Percentiles rank a stretch among this genome's conserved stretches.
These are phyloP conservation scores for Penicillium sp. DNA, from an alignment of 2,329 filamentous ascomycete genomes.

Conservation along the genomic window DNA sequence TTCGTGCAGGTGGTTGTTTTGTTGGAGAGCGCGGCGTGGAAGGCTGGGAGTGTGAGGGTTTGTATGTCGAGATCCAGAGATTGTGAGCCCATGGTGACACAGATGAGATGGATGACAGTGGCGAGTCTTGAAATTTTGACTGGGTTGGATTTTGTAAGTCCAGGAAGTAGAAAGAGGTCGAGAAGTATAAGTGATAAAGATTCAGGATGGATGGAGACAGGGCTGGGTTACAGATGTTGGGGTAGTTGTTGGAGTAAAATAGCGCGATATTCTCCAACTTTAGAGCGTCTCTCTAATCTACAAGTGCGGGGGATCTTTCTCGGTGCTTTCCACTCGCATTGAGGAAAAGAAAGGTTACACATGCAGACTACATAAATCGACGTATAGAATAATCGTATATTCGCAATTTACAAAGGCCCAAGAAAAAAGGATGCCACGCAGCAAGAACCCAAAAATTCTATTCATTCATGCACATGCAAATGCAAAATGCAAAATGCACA, in stretches of 20 bases:
- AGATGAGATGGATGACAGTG: neutral
- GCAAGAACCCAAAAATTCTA: neutral
- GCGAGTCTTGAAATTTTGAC: no score
- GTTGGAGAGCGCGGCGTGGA: constrained; percentile 60
- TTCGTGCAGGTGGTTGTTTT: constrained; percentile 58
- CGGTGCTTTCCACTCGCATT: neutral
- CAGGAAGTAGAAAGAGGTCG: neutral
- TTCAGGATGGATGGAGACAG: neutral
- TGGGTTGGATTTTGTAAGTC: no score
- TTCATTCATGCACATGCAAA: constrained; percentile 7
- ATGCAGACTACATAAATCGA: neutral
- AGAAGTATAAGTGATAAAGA: neutral
- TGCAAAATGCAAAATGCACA: constrained; percentile 5
- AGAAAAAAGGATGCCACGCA: neutral
- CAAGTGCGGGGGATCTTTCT: neutral
- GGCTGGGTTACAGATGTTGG: neutral
- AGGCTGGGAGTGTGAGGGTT: constrained; percentile 61
- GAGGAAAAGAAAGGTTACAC: neutral
- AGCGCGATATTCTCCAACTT: neutral
- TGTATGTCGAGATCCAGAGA: constrained; percentile 1
- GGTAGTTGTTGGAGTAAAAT: neutral
- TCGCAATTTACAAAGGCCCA: neutral
- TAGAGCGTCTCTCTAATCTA: neutral
- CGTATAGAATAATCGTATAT: neutral
- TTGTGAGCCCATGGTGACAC: neutral